Percentiles rank a stretch among this genome's conserved stretches.
Conservation (phyloP, 805 yeast species). For the Pichia nakasei region DNA sequence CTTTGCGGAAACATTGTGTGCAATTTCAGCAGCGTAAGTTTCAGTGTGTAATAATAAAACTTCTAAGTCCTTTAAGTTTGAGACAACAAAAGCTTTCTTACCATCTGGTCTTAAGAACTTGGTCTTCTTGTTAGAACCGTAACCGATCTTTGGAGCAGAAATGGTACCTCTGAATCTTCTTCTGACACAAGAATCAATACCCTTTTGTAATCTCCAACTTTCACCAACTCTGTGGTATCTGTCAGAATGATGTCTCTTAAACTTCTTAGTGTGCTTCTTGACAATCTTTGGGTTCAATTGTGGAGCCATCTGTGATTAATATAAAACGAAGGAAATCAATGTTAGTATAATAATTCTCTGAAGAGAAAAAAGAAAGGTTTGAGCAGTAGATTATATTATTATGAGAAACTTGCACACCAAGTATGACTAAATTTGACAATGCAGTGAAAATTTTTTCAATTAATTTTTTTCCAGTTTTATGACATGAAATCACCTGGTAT, state of each 20-base stretch:
- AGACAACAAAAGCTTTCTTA: slow-evolving; percentile 92
- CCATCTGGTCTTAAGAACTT: slow-evolving; percentile 94
- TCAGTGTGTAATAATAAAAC: slow-evolving; percentile 93
- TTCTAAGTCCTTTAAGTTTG: slow-evolving; percentile 90
- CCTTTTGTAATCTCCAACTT: slow-evolving; percentile 99
- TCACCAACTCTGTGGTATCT: slow-evolving; percentile 97
- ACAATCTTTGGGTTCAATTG: slow-evolving; percentile 98
- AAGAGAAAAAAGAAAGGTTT: no score
- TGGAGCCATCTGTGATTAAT: slow-evolving; percentile 71
- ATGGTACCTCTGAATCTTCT: slow-evolving; percentile 99
- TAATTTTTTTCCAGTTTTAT: no score
- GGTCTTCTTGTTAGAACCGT: slow-evolving; percentile 99
- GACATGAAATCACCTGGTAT: no score
- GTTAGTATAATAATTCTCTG: neutral
- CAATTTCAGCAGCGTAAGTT: slow-evolving; percentile 99
- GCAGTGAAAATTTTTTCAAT: no score
- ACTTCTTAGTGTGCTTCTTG: slow-evolving; percentile 97
- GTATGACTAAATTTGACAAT: no score
- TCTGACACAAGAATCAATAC: slow-evolving; percentile 99
- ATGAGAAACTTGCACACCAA: no score
- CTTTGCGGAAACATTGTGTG: slow-evolving; percentile 96
- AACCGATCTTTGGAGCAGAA: slow-evolving; percentile 99
- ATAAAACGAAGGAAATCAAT: neutral
- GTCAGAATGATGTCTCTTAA: slow-evolving; percentile 99
- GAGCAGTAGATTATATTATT: no score